phyloP scores from a whole-genome alignment of 192 early-diverging fungal genomes.

The Backusella westeae region DNA sequence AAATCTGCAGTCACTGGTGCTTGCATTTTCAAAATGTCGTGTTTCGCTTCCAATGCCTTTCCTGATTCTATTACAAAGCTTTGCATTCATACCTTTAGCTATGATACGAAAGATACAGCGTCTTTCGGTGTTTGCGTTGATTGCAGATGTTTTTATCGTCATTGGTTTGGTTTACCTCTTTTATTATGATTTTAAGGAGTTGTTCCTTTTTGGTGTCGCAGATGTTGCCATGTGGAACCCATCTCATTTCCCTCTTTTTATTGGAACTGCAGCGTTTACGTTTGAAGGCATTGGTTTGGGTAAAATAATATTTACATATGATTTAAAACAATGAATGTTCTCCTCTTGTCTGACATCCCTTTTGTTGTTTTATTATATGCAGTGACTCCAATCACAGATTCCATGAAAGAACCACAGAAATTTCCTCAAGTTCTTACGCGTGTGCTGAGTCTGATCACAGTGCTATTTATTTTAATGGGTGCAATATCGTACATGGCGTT shows the following conservation, averaged over 20 bases:
- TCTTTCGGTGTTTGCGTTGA: slow-evolving; percentile 76
- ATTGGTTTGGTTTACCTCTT: slow-evolving; percentile 86
- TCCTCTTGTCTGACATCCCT: no score
- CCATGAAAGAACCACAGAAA: slow-evolving; percentile 55
- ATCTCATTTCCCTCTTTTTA: slow-evolving; percentile 79
- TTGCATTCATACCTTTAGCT: slow-evolving; percentile 80
- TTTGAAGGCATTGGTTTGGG: slow-evolving; percentile 86
- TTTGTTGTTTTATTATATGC: no score
- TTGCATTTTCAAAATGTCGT: slow-evolving; percentile 72
- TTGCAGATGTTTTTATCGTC: slow-evolving; percentile 92
- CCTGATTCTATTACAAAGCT: slow-evolving; percentile 70
- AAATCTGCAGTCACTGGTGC: slow-evolving; percentile 77
- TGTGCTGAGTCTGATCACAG: slow-evolving; percentile 43
- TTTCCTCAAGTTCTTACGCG: slow-evolving; percentile 48
- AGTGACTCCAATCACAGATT: slow-evolving; percentile 51
- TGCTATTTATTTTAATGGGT: slow-evolving; percentile 43
- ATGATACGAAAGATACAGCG: slow-evolving; percentile 90
- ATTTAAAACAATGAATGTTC: no score
- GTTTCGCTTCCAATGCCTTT: slow-evolving; percentile 40
- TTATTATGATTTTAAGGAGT: slow-evolving; percentile 64
- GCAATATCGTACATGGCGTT: slow-evolving; percentile 62
- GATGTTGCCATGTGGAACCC: slow-evolving; percentile 64
- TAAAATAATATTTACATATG: no score
- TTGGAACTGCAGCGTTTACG: slow-evolving; percentile 92
- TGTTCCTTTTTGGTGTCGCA: slow-evolving; percentile 59